Base-by-base conservation (phyloP, 768 basidiomycete species). In the Xerocomellus amylosporus region DNA sequence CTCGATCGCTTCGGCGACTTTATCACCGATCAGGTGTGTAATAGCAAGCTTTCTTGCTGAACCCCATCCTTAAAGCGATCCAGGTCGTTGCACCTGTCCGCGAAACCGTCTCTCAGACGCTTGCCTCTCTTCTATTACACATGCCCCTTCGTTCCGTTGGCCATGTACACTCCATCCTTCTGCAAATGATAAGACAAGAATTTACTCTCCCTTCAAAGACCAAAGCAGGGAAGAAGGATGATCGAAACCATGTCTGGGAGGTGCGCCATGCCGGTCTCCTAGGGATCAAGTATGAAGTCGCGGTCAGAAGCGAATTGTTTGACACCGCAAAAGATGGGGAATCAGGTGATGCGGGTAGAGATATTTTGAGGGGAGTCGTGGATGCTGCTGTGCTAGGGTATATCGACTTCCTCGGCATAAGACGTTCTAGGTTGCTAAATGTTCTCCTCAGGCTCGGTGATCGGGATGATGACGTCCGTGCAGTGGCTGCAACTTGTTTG, bases 1-100 rank as follows among this genome's bases (percentile, higher is more conserved):
- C 77, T 98, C 24, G 97, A 99, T 69, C 86, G 97, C n/a, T 99
- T 99, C 63, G 93, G 95, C 3, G 97, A 99, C 72, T 99, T 95
- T 66, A 86, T 97, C 34, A 90, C 93, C 0, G 97, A 99, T 67
- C 94, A 95, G 75, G 80, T 79, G 39, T 34, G 73, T 58, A 10
- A 45, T 36, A 31, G 20, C 20, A 22, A 15, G 34, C 8, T 42
- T 43, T 43, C 6, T 43, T 50, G 19, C 46, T 20, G 1, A 12
- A 40, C n/a, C 17, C 2, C n/a, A 38, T 51, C 14, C 56, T 56
- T 22, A 64, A 3, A 9, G 12, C 20, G 14, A n/a, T 37, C 15
- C 42, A 83, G 79, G 94, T 98, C 39, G 84, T 98, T 12, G 97
- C 97, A 12, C 97, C 97, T 39, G 96, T 99, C 8, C 84, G 97